Conservation (phyloP, 129 eudicot genomes). For the Helianthus tuberosus region DNA sequence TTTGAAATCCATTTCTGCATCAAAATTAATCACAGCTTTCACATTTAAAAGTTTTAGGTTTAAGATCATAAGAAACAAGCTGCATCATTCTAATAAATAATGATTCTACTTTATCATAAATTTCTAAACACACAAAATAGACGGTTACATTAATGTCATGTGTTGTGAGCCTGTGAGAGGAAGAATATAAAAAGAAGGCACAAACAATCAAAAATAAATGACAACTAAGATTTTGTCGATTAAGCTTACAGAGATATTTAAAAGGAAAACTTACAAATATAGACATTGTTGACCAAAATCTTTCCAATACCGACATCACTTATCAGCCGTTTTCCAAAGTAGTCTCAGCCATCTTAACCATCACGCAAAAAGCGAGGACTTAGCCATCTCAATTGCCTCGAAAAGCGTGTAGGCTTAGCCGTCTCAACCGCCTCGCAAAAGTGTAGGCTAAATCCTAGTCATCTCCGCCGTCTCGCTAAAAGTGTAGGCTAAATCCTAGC, state of each 20-base stretch:
- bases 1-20: slow-evolving; percentile 92
- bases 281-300: no score
- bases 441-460: no score
- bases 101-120: slow-evolving; percentile 8
- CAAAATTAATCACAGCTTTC: slow-evolving; percentile 25
- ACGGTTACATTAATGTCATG: neutral
- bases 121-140: slow-evolving; percentile 8
- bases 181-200: slow-evolving; percentile 4
- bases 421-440: no score
- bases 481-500: no score
- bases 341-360: no score
- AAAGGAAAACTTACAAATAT: no score
- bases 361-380: no score
- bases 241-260: neutral
- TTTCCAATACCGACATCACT: no score
- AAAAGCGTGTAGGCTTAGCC: no score
- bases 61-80: neutral
- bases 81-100: neutral
- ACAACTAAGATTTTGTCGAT: slow-evolving; percentile 1
- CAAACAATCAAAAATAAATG: neutral
- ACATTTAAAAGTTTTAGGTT: neutral
- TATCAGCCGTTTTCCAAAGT: no score
- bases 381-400: no score
- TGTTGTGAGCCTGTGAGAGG: neutral
- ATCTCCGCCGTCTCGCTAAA: no score